Percentiles rank a stretch among this genome's conserved stretches.
Conservation (phyloP, 768 basidiomycete genomes). For the Rhizopogon salebrosus region DNA sequence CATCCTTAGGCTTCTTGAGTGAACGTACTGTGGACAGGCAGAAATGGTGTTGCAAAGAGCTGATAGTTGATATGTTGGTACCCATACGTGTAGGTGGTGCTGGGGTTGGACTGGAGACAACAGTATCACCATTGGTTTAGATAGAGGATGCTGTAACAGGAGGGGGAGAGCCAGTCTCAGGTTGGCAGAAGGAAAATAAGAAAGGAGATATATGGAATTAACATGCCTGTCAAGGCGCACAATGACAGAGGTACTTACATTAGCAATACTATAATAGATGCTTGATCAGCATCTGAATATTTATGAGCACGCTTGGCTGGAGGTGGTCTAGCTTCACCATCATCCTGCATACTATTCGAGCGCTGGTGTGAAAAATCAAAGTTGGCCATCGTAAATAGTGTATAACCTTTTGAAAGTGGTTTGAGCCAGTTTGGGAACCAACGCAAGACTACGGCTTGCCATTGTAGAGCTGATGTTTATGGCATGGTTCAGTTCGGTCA, state of each 20-base stretch:
- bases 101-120: conserved; percentile 12
- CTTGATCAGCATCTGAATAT: conserved; percentile 71
- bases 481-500: too few species aligned
- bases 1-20: too few species aligned
- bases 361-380: conserved; percentile 25
- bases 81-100: background rate
- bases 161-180: conserved; percentile 70
- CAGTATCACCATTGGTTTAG: conserved; percentile 23
- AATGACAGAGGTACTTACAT: conserved; percentile 52
- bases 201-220: conserved; percentile 33
- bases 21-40: too few species aligned
- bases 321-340: conserved; percentile 64
- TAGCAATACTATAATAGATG: conserved; percentile 63
- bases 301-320: conserved; percentile 79
- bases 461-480: too few species aligned
- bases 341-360: conserved; percentile 8
- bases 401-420: too few species aligned
- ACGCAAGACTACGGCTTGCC: too few species aligned
- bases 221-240: conserved; percentile 51
- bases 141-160: conserved; percentile 45
- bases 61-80: conserved; percentile 29
- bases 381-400: too few species aligned
- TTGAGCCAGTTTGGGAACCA: too few species aligned
- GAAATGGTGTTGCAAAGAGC: too few species aligned
- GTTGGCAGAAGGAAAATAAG: conserved; percentile 8